Evolutionary conservation across 2,329 filamentous ascomycete species (phyloP).

Genomic region (Botrytis sinoallii): DNA sequence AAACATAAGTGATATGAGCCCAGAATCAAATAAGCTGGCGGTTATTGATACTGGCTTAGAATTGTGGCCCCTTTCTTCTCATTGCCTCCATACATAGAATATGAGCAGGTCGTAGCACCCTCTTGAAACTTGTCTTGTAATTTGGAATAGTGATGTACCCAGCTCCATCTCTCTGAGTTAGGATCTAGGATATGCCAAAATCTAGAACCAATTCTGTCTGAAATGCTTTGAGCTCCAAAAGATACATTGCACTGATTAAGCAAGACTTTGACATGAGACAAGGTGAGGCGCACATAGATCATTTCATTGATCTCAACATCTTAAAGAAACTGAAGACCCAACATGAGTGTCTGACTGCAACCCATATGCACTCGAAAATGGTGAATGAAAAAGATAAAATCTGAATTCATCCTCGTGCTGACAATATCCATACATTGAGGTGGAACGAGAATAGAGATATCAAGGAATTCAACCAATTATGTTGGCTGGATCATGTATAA

Average conservation of each 20-base stretch:
- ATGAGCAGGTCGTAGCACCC: too few relatives aligned
- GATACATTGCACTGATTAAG: too few relatives aligned
- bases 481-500: too few relatives aligned
- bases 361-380: too few relatives aligned
- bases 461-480: neutral
- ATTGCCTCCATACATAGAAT: neutral
- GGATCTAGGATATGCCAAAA: too few relatives aligned
- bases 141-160: neutral
- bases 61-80: fast-evolving
- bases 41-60: neutral
- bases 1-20: too few relatives aligned
- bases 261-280: neutral
- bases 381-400: neutral
- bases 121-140: too few relatives aligned
- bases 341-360: fast-evolving
- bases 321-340: neutral
- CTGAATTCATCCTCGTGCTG: neutral
- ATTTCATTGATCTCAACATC: neutral
- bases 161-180: neutral
- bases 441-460: neutral
- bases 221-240: neutral
- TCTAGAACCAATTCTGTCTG: neutral
- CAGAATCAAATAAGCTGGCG: neutral
- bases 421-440: neutral
- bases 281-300: neutral